These are phyloP conservation scores for Leishmania braziliensis DNA, from an alignment of 208 protist genomes.

Conservation along the genomic window DNA sequence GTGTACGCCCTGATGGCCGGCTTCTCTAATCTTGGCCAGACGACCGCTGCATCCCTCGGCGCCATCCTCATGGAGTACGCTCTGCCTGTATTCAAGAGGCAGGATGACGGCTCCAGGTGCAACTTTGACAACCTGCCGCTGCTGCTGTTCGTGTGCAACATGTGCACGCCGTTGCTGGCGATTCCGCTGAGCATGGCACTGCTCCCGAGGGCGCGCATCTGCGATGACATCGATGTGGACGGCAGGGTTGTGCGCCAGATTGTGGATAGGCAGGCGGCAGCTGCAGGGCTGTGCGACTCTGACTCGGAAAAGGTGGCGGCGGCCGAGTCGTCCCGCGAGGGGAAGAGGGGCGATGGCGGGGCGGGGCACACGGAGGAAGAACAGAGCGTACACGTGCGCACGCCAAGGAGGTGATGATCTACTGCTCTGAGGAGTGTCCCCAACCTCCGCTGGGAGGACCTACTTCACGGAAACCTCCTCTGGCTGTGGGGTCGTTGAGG, in stretches of 20 bases:
- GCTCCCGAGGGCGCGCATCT: conserved; percentile 55
- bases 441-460: too few relatives aligned
- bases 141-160: conserved; percentile 57
- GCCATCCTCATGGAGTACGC: conserved; percentile 50
- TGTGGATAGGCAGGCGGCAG: conserved; percentile 7
- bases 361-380: neutral
- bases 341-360: too few relatives aligned
- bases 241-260: conserved; percentile 33
- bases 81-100: conserved; percentile 38
- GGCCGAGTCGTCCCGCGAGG: neutral
- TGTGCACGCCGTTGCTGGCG: conserved; percentile 45
- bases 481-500: too few relatives aligned
- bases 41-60: conserved; percentile 39
- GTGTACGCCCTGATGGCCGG: conserved; percentile 81
- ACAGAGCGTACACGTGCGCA: neutral
- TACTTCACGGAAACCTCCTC: too few relatives aligned
- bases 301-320: neutral
- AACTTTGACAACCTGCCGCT: conserved; percentile 55
- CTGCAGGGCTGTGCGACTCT: neutral
- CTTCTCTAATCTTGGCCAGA: conserved; percentile 64
- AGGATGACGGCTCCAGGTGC: conserved; percentile 31
- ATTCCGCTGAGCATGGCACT: conserved; percentile 52
- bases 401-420: too few relatives aligned
- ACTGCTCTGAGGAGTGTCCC: too few relatives aligned
- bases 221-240: conserved; percentile 48